Conservation (phyloP, 495 filamentous ascomycete species). For the Lepidopterella palustris region DNA sequence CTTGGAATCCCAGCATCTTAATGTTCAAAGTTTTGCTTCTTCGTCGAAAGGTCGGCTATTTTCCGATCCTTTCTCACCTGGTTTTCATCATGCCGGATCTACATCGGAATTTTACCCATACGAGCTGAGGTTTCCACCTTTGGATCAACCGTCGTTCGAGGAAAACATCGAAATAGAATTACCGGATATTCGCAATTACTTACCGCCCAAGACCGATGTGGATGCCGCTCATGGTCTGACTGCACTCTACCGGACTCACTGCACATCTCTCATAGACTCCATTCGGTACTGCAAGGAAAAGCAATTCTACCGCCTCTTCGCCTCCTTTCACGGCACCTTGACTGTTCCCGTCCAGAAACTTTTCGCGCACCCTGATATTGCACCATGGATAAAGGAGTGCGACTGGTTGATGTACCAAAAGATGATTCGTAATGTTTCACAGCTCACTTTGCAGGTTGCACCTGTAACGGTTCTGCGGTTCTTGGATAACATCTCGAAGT, state of each 20-base stretch:
- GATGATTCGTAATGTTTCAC: conserved; percentile 85
- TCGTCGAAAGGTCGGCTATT: conserved; percentile 34
- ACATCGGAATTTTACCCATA: conserved; percentile 41
- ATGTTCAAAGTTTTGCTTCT: not conserved
- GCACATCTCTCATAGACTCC: conserved; percentile 87
- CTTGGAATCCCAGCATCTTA: conserved; percentile 22
- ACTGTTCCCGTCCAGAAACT: conserved; percentile 97
- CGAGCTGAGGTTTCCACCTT: conserved; percentile 58
- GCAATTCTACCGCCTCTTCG: conserved; percentile 90
- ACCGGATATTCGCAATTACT: conserved; percentile 68
- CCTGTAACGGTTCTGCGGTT: conserved; percentile 77
- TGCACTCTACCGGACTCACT: conserved; percentile 87
- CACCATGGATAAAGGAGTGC: conserved; percentile 89
- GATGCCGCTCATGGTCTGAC: conserved; percentile 75
- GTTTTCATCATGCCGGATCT: conserved; percentile 15
- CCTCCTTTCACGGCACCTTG: conserved; percentile 88
- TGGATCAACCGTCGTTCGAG: conserved; percentile 39
- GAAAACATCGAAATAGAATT: conserved; percentile 61
- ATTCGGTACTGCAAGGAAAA: conserved; percentile 93
- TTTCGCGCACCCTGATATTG: conserved; percentile 70
- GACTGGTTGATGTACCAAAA: conserved; percentile 94
- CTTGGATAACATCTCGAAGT: conserved; percentile 74
- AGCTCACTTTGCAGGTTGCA: conserved; percentile 79
- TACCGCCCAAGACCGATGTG: conserved; percentile 68
- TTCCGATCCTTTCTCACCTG: conserved; percentile 30